Conservation (phyloP, 2,329 filamentous ascomycete genomes). For the Amphichorda felina region DNA sequence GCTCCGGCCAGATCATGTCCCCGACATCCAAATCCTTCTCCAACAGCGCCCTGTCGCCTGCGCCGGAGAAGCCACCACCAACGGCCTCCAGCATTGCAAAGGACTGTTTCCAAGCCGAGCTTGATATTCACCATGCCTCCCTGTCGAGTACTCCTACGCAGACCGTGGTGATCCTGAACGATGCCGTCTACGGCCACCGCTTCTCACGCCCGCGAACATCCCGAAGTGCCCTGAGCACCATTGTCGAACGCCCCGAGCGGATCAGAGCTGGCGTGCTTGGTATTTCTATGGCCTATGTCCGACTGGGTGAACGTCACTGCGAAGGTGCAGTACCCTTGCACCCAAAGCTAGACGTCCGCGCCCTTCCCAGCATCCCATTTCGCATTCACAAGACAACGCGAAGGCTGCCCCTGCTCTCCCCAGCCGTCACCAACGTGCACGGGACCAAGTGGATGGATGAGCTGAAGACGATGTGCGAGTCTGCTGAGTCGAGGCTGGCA, state of each 20-base stretch:
- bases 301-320: slow-evolving; percentile 70
- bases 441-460: slow-evolving; percentile 91
- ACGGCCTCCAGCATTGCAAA: slow-evolving; percentile 48
- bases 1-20: slow-evolving; percentile 31
- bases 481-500: slow-evolving; percentile 67
- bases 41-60: slow-evolving; percentile 10
- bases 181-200: slow-evolving; percentile 89
- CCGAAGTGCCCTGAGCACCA: slow-evolving; percentile 58
- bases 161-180: slow-evolving; percentile 78
- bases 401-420: slow-evolving; percentile 57
- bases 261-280: slow-evolving; percentile 77
- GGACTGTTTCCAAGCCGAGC: slow-evolving; percentile 57
- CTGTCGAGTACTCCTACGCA: slow-evolving; percentile 31
- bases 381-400: slow-evolving; percentile 73
- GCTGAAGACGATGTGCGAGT: slow-evolving; percentile 70
- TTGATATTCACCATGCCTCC: slow-evolving; percentile 47
- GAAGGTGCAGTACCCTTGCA: slow-evolving; percentile 58
- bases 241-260: slow-evolving; percentile 88
- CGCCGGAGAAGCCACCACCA: slow-evolving; percentile 24
- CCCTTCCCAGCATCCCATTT: slow-evolving; percentile 58
- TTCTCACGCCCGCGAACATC: slow-evolving; percentile 75
- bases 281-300: slow-evolving; percentile 76
- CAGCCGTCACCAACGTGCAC: slow-evolving; percentile 81
- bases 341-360: slow-evolving; percentile 42
- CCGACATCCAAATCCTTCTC: slow-evolving; percentile 27